A percentile compares a stretch with the other conserved stretches of the same genome.
phyloP scores from a whole-genome alignment of 495 filamentous ascomycete species.

The Penicillium roqueforti region DNA sequence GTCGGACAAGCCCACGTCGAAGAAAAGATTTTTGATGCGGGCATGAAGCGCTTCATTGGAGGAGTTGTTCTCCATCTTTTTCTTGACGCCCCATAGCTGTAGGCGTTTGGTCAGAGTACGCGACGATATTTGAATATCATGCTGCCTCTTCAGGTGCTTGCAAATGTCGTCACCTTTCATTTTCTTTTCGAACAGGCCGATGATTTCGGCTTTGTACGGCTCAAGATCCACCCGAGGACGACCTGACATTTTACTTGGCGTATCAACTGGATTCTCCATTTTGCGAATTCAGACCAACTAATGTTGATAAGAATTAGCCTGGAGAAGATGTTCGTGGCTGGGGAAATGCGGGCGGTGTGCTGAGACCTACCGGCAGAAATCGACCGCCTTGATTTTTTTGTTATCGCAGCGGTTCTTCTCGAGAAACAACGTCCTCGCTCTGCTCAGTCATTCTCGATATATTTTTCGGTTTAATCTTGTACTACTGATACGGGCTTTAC shows the following conservation, averaged over 20 bases:
- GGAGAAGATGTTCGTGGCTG: not conserved
- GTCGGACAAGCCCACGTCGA: conserved; percentile 2
- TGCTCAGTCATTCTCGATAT: not conserved
- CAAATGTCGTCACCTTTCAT: conserved; percentile 7
- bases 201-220: not conserved
- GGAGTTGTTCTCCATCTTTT: not conserved
- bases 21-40: conserved; percentile 5
- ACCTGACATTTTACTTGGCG: not conserved
- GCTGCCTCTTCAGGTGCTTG: conserved; percentile 8
- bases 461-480: not conserved
- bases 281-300: not conserved
- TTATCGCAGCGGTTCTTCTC: conserved; percentile 18
- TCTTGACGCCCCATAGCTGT: conserved; percentile 7
- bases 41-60: conserved; percentile 5
- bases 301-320: not conserved
- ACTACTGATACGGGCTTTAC: too few relatives aligned
- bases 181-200: conserved; percentile 4
- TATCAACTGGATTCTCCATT: not conserved
- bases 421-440: not conserved
- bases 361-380: conserved; percentile 10
- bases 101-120: conserved; percentile 7
- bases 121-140: conserved; percentile 7
- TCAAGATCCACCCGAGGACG: conserved; percentile 2
- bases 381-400: conserved; percentile 28
- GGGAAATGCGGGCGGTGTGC: conserved; percentile 2